phyloP scores from a whole-genome alignment of 2,329 filamentous ascomycete genomes.

The Fusarium buharicum region DNA sequence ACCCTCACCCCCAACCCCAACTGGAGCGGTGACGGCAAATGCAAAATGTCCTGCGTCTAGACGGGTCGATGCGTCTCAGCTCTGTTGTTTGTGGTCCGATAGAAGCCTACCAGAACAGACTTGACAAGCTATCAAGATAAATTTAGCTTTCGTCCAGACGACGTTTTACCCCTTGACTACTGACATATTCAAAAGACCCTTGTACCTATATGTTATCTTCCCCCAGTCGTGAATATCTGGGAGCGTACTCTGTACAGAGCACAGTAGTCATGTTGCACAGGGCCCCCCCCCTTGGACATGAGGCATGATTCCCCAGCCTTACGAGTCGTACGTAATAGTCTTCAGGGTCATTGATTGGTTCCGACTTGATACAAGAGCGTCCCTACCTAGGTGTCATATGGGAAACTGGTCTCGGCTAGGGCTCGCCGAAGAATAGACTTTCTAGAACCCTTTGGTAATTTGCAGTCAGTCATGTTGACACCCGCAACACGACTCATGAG shows the following conservation, averaged over 20 bases:
- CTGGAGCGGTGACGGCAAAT: constrained; percentile 6
- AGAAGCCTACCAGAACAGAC: constrained; percentile 9
- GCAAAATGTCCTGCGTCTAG: neutral
- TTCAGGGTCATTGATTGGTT: neutral
- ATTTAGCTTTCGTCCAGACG: no score
- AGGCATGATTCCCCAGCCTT: constrained; percentile 17
- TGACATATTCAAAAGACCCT: neutral
- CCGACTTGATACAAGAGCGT: neutral
- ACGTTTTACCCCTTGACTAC: no score
- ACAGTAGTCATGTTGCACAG: neutral
- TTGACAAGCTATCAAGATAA: constrained; percentile 13
- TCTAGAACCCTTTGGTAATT: neutral
- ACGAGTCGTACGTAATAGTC: constrained; percentile 1
- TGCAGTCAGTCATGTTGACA: neutral
- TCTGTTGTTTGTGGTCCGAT: neutral
- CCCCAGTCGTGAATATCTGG: constrained; percentile 3
- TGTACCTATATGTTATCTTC: constrained; percentile 13
- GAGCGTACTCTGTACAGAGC: no score
- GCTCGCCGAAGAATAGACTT: neutral
- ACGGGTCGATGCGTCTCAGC: constrained; percentile 19
- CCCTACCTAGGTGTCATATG: neutral
- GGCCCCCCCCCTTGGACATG: neutral
- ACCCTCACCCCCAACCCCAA: neutral
- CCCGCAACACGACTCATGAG: neutral
- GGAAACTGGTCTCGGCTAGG: neutral